Base-by-base conservation (phyloP, 2,329 filamentous ascomycete species). In the Teratosphaeria destructans region DNA sequence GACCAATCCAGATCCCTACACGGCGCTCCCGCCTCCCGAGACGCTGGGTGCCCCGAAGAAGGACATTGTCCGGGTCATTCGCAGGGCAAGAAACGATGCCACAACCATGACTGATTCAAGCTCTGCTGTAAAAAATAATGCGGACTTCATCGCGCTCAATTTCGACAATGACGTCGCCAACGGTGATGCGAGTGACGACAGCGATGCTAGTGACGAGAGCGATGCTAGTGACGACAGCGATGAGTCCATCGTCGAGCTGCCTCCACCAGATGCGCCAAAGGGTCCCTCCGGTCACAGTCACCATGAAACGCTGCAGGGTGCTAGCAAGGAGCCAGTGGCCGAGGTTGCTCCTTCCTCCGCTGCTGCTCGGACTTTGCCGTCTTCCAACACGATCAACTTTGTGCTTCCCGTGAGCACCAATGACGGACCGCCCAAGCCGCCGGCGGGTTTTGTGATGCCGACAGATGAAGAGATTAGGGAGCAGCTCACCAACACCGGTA, bases 1-100 rank as follows among this genome's bases (percentile, higher is more conserved):
- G 93, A 96, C 91, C 4, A 97, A 97, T 67, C 92, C 93, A 3
- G 93, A 97, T 71, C 91, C 92, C 0, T 96, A 97, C 74, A 95
- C 90, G 5, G 88, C 85, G 2, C 78, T 96, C 10, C 93, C 93
- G 8, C 91, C 90, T 6, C 83, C 86, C 0, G 88, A 92, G 64
- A 87, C 91, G 58, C 79, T 78, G 5, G 80, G 83, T 47, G 81
- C 82, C 23, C 95, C 94, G 75, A 90, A 87, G 73, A 86, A 85
- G 65, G 91, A 96, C 65, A 87, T 96, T 47, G 89, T 97, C 39
- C 89, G 95, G 68, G 75, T 96, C 62, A 96, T 97, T 66, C 86
- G 92, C 66, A 96, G 96, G 71, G 90, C 92, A 2, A 89, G 92
- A 55, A 79, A 91, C 37, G 83, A 86, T 43, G 79, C 84, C 26